Evolutionary conservation across 2,329 filamentous ascomycete species (phyloP).

Genomic region (Mariannaea elegans): DNA sequence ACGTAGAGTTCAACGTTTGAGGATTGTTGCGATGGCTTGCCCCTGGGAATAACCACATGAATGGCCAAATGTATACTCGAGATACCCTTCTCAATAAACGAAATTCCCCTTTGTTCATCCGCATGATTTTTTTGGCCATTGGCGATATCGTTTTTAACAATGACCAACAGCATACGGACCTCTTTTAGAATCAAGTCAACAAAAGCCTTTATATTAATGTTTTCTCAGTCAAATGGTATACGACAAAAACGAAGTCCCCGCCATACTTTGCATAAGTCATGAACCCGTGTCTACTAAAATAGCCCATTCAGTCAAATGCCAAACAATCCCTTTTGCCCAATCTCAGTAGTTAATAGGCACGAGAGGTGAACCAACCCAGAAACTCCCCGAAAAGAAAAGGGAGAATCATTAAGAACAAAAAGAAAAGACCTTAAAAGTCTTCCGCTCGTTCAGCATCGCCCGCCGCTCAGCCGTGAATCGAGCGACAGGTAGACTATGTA

Average conservation of each 20-base stretch:
- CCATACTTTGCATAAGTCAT: slow-evolving; percentile 36
- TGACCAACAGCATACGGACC: background rate
- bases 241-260: slow-evolving; percentile 9
- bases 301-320: slow-evolving; percentile 15
- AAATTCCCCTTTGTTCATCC: background rate
- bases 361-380: background rate
- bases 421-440: background rate
- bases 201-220: slow-evolving; percentile 13
- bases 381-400: slow-evolving; percentile 14
- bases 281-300: slow-evolving; percentile 20
- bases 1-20: too few relatives aligned
- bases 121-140: background rate
- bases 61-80: background rate
- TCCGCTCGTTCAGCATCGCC: slow-evolving; percentile 4
- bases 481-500: slow-evolving; percentile 11
- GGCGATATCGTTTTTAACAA: background rate
- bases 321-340: background rate
- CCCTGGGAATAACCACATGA: background rate
- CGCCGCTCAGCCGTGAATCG: background rate
- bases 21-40: background rate
- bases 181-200: background rate
- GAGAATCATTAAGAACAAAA: background rate
- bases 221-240: slow-evolving; percentile 35
- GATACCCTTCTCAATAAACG: slow-evolving; percentile 23
- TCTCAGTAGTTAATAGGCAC: background rate